These are phyloP conservation scores for Amylocystis lapponica DNA, from an alignment of 768 basidiomycete genomes.

Conservation along the genomic window DNA sequence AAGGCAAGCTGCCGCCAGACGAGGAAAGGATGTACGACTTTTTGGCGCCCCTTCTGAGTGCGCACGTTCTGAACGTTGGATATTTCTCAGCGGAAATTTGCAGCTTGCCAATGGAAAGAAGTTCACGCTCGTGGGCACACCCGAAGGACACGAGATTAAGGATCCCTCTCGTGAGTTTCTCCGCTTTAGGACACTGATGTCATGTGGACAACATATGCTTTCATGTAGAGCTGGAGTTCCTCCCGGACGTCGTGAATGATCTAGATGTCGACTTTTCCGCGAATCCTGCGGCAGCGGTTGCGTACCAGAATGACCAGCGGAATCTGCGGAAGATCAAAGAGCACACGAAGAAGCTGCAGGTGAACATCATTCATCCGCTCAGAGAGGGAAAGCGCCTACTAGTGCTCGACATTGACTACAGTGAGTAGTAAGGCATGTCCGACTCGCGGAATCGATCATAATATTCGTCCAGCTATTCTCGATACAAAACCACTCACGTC, in stretches of 20 bases:
- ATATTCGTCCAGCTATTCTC: constrained; percentile 51
- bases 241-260: constrained; percentile 74
- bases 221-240: constrained; percentile 48
- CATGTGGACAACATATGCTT: neutral
- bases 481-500: constrained; percentile 84
- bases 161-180: constrained; percentile 53
- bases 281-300: constrained; percentile 48
- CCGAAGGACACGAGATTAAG: constrained; percentile 80
- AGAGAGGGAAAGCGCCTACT: constrained; percentile 74
- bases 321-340: constrained; percentile 81
- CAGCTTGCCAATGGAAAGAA: constrained; percentile 57
- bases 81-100: constrained; percentile 45
- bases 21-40: constrained; percentile 51
- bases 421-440: constrained; percentile 32
- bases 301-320: constrained; percentile 68
- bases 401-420: constrained; percentile 88
- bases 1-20: constrained; percentile 77
- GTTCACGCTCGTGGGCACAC: constrained; percentile 84
- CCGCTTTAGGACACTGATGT: neutral
- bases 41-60: neutral
- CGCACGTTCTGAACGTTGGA: constrained; percentile 1
- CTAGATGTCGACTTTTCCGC: constrained; percentile 77
- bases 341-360: constrained; percentile 53
- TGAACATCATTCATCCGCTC: constrained; percentile 72
- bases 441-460: neutral